Evolutionary conservation across 2,329 filamentous ascomycete species (phyloP).

Genomic region (Sporothrix curviconia): DNA sequence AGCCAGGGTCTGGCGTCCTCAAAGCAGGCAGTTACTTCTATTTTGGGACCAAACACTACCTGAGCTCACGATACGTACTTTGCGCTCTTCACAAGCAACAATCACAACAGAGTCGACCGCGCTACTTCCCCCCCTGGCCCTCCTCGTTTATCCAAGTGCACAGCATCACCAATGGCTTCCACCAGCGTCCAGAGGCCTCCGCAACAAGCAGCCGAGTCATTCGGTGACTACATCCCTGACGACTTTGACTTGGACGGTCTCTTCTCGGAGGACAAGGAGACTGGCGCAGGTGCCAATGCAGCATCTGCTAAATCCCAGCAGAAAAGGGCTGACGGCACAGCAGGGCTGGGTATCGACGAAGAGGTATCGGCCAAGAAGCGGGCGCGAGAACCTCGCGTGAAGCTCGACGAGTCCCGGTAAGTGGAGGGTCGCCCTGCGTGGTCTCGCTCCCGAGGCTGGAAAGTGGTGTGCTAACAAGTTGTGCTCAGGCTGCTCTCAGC

Average conservation of each 20-base stretch:
- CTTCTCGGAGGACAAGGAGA: conserved; percentile 27
- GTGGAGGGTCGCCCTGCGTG: background rate
- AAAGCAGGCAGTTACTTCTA: too few species aligned
- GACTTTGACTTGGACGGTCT: conserved; percentile 37
- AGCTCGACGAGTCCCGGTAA: conserved; percentile 76
- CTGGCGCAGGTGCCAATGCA: conserved; percentile 36
- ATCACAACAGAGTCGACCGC: too few species aligned
- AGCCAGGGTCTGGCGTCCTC: too few species aligned
- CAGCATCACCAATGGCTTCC: conserved; percentile 7
- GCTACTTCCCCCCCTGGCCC: background rate
- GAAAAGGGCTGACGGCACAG: conserved; percentile 44
- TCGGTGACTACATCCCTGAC: conserved; percentile 71
- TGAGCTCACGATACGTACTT: too few species aligned
- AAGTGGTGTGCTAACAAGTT: background rate
- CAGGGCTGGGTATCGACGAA: conserved; percentile 71
- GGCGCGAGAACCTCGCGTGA: conserved; percentile 64
- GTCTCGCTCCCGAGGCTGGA: background rate
- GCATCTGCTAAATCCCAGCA: conserved; percentile 25
- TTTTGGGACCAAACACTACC: too few species aligned
- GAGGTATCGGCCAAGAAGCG: conserved; percentile 78
- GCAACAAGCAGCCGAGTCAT: conserved; percentile 40
- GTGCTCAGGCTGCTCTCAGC: conserved; percentile 67
- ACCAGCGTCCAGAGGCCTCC: background rate
- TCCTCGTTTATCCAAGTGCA: background rate
- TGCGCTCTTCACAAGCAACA: too few species aligned